Evolutionary conservation across 208 protist species (phyloP).

Genomic region (Wallacemonas rigidus): DNA sequence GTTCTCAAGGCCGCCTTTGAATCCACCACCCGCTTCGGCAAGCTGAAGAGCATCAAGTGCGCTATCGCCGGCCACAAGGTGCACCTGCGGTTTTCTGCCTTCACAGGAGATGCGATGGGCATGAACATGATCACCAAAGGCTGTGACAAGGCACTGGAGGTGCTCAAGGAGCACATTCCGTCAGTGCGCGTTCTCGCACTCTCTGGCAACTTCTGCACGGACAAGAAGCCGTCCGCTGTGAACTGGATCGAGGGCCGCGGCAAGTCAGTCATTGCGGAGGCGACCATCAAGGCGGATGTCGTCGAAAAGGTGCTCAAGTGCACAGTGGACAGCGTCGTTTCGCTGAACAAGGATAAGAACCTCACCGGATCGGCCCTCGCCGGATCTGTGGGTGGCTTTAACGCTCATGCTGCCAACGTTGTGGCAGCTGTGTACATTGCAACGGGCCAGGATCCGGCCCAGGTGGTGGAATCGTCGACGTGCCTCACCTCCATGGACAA

Average conservation of each 20-base stretch:
- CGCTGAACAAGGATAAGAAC: conserved; percentile 96
- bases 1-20: conserved; percentile 90
- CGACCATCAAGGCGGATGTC: conserved; percentile 87
- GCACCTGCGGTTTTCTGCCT: conserved; percentile 94
- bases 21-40: conserved; percentile 94
- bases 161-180: conserved; percentile 89
- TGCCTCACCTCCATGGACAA: conserved; percentile 97
- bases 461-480: conserved; percentile 97
- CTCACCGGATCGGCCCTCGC: conserved; percentile 97
- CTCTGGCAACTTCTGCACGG: conserved; percentile 98
- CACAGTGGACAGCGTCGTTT: conserved; percentile 88
- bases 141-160: conserved; percentile 90
- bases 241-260: conserved; percentile 99
- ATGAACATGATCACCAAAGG: conserved; percentile 99
- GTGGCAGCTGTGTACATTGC: conserved; percentile 98
- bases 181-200: conserved; percentile 92
- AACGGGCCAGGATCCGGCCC: conserved; percentile 98
- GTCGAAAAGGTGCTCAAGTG: conserved; percentile 95
- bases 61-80: conserved; percentile 90
- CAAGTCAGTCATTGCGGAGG: conserved; percentile 95
- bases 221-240: conserved; percentile 98
- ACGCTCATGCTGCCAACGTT: conserved; percentile 98
- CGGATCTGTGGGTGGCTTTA: conserved; percentile 97
- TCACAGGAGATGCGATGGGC: conserved; percentile 98
- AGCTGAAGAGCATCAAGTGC: conserved; percentile 88